Percentiles rank a stretch among this genome's conserved stretches.
phyloP scores from a whole-genome alignment of 805 yeast species.

The Starmerella powellii region DNA sequence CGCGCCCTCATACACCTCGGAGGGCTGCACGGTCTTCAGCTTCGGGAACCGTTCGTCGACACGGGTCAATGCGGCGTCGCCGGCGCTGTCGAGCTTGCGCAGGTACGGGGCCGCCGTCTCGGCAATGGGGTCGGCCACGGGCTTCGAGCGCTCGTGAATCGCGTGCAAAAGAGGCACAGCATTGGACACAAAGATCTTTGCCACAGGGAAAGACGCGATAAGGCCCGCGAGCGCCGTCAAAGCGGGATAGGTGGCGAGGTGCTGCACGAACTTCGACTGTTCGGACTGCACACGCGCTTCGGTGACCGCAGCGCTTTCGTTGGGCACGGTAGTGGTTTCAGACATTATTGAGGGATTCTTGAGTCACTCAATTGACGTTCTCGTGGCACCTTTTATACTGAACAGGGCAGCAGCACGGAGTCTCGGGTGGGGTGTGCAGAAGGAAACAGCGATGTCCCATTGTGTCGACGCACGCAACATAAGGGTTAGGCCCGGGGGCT shows the following conservation, averaged over 20 bases:
- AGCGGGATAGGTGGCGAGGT: constrained; percentile 41
- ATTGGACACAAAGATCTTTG: constrained; percentile 47
- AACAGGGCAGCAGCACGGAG: too few species aligned
- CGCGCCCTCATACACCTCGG: constrained; percentile 35
- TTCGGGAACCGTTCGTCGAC: constrained; percentile 52
- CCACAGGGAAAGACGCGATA: constrained; percentile 46
- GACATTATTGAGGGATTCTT: not conserved
- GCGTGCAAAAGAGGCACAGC: constrained; percentile 46
- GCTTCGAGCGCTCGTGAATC: constrained; percentile 25
- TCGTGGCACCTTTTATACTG: not conserved
- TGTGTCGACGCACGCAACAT: too few species aligned
- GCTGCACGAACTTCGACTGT: constrained; percentile 36
- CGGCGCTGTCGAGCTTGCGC: constrained; percentile 38
- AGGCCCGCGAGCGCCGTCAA: constrained; percentile 48
- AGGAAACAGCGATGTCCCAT: too few species aligned
- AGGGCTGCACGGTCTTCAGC: constrained; percentile 47
- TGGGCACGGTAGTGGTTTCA: not conserved
- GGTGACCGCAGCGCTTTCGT: not conserved
- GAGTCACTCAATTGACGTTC: not conserved
- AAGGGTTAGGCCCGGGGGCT: too few species aligned
- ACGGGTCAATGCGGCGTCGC: constrained; percentile 43
- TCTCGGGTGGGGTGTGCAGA: too few species aligned
- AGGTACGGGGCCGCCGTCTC: constrained; percentile 37
- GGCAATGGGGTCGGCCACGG: constrained; percentile 28
- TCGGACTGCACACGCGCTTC: constrained; percentile 16